phyloP scores from a whole-genome alignment of 2,329 filamentous ascomycete genomes.

The Acrodontium crateriforme region DNA sequence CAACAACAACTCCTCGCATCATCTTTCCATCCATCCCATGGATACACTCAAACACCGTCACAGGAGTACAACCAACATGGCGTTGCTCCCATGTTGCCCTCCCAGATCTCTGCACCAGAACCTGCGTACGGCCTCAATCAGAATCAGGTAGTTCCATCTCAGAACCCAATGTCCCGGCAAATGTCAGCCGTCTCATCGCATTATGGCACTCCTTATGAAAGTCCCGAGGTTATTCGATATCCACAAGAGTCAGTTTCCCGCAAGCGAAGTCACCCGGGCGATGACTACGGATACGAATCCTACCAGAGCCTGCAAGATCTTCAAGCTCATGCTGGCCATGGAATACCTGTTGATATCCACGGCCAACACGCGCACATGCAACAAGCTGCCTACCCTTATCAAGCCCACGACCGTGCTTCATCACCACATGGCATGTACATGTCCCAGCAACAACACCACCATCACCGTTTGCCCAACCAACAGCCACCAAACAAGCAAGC shows the following conservation, averaged over 20 bases:
- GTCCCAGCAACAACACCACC: conserved; percentile 47
- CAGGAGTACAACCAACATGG: conserved; percentile 17
- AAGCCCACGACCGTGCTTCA: too few species aligned
- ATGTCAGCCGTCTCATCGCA: conserved; percentile 11
- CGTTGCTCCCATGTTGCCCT: conserved; percentile 14
- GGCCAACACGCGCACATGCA: conserved; percentile 14
- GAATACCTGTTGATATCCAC: conserved; percentile 26
- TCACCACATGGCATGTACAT: background rate
- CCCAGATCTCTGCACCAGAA: conserved; percentile 16
- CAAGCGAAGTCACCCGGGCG: conserved; percentile 32
- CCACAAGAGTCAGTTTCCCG: conserved; percentile 17
- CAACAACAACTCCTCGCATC: conserved; percentile 17
- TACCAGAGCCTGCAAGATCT: conserved; percentile 27
- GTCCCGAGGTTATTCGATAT: conserved; percentile 20
- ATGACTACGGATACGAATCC: conserved; percentile 26
- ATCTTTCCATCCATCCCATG: conserved; percentile 8
- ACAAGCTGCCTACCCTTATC: conserved; percentile 6
- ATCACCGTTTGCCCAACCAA: conserved; percentile 66
- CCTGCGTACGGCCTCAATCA: conserved; percentile 15
- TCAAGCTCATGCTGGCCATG: conserved; percentile 21
- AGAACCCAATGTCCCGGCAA: conserved; percentile 13
- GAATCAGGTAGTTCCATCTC: conserved; percentile 13
- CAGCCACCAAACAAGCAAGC: conserved; percentile 55
- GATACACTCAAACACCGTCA: conserved; percentile 5
- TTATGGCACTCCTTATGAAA: conserved; percentile 18